Evolutionary conservation across 345 rosid genomes (phyloP), one percentile per base, ranked within the genome.

Genomic region (Noccaea bulbosa): DNA sequence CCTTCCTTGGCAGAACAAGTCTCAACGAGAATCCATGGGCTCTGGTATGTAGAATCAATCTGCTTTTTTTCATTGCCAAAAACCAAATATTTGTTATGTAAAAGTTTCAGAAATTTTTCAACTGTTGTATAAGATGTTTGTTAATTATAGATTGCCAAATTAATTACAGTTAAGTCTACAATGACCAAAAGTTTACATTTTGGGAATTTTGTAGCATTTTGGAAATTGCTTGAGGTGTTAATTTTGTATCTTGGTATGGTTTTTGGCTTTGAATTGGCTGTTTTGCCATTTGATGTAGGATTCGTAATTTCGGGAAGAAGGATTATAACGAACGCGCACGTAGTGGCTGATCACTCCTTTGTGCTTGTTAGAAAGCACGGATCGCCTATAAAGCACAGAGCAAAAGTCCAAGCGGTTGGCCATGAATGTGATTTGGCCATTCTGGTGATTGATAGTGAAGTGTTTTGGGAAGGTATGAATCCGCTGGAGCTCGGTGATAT

Each of bases 371-470:
- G 95, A 76, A 92, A 88, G 75, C 96, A 92, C 20, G 95, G 96
- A 5, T 87, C 90, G 14, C 87, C 95, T 2, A 82, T 85, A 56
- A 90, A 88, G 67, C 85, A 82, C 40, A 71, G 86, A 67, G 96
- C 95, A 0, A 68, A 82, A 71, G 86, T 90, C 51, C 85, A 77
- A 64, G 95, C 90, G 12, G 83, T 90, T 66, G 91, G 93, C 8
- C 93, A 92, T 59, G 97, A 90, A 71, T 90, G 97, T 67, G 97
- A 92, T 82, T 79, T 92, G 41, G 97, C 96, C 0, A 76, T 88
- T 48, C 84, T 92, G 71, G 77, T 66, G n/a, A 84, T 90, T 67
- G 84, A 90, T 56, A 90, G 78, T 70, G 80, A 83, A 56, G 88
- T 86, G 57, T 77, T 77, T 66, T 77, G 80, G 80, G 77, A 77